Conservation (phyloP, 192 early-diverging fungal species). For the Coemansia sp. region DNA sequence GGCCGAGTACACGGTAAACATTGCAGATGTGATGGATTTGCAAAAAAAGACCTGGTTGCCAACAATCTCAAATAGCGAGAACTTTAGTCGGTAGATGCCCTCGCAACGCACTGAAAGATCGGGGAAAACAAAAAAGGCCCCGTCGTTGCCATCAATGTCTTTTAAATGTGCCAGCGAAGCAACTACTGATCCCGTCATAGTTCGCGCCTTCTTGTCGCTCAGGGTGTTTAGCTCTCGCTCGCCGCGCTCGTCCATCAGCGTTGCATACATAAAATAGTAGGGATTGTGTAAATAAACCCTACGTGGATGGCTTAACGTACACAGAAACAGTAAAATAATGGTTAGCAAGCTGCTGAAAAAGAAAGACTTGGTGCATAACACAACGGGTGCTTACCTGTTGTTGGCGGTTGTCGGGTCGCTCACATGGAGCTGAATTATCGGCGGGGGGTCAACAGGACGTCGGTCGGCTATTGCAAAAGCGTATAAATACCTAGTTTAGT, state of each 20-base stretch:
- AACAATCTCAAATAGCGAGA: constrained; percentile 91
- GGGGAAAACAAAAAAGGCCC: constrained; percentile 97
- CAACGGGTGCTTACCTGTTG: constrained; percentile 37
- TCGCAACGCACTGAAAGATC: constrained; percentile 94
- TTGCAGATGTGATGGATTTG: constrained; percentile 79
- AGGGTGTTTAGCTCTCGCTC: constrained; percentile 86
- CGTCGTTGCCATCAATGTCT: constrained; percentile 80
- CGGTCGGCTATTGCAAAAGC: constrained; percentile 46
- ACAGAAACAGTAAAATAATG: not conserved
- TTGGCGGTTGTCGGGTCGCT: constrained; percentile 38
- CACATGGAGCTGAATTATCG: constrained; percentile 54
- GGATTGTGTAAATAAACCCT: constrained; percentile 69
- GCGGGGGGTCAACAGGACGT: constrained; percentile 55
- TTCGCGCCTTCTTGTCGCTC: constrained; percentile 83
- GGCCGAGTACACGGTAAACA: constrained; percentile 85
- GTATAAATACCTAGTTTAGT: not conserved
- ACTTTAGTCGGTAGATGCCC: constrained; percentile 78
- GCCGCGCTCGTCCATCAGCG: constrained; percentile 76
- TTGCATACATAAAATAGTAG: constrained; percentile 97
- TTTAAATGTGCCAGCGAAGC: constrained; percentile 88
- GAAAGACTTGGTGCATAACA: too few species aligned
- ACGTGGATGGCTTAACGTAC: constrained; percentile 2
- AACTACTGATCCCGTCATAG: constrained; percentile 92
- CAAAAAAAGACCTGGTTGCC: constrained; percentile 86
- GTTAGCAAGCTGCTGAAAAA: too few species aligned